Evolutionary conservation across 352 stramenopile genomes (phyloP).

Genomic region (Phytophthora aleatoria): DNA sequence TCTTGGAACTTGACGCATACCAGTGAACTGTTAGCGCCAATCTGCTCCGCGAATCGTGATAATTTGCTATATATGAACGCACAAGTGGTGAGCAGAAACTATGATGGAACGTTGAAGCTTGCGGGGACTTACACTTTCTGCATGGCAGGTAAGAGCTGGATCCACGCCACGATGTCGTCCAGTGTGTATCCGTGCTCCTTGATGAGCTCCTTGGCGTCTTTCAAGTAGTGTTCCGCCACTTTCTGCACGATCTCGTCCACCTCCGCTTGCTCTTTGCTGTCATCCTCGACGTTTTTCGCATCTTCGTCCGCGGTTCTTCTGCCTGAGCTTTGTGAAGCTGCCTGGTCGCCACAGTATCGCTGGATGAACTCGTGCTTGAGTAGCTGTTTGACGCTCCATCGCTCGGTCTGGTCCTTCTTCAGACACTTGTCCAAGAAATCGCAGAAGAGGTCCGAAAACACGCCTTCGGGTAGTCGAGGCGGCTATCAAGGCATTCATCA

Average conservation of each 20-base stretch:
- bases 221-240: conserved; percentile 78
- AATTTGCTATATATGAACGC: conserved; percentile 59
- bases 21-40: conserved; percentile 51
- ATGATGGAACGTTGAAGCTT: background rate
- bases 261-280: conserved; percentile 71
- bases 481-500: conserved; percentile 34
- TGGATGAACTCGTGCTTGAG: conserved; percentile 75
- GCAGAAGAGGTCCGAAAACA: conserved; percentile 77
- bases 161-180: conserved; percentile 77
- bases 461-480: conserved; percentile 61
- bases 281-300: conserved; percentile 39
- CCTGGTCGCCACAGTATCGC: conserved; percentile 39
- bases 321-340: conserved; percentile 12
- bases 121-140: conserved; percentile 66
- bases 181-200: conserved; percentile 69
- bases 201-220: conserved; percentile 77
- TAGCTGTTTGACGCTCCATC: conserved; percentile 83
- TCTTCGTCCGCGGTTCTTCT: conserved; percentile 30
- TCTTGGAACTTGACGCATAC: conserved; percentile 77
- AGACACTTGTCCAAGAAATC: conserved; percentile 86
- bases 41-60: conserved; percentile 78
- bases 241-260: conserved; percentile 83
- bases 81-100: background rate
- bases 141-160: conserved; percentile 79
- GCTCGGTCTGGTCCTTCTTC: conserved; percentile 77